Percentiles rank a stretch among this genome's conserved stretches.
phyloP scores from a whole-genome alignment of 495 filamentous ascomycete genomes.

The Clohesyomyces aquaticus region DNA sequence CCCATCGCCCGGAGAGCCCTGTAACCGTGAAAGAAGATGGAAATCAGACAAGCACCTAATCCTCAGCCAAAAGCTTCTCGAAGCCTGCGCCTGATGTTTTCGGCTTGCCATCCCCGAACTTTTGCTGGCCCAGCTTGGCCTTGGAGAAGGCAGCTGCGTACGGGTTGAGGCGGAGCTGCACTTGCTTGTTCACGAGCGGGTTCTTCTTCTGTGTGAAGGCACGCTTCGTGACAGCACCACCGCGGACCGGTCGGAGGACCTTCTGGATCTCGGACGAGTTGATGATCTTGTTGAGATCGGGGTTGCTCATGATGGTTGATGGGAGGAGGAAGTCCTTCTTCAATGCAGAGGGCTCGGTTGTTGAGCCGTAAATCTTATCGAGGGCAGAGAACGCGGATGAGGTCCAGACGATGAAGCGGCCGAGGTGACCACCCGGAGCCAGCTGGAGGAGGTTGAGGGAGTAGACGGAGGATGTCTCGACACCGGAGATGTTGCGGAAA shows the following conservation, averaged over 20 bases:
- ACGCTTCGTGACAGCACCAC: conserved; percentile 88
- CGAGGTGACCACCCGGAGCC: conserved; percentile 96
- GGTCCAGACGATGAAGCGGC: conserved; percentile 98
- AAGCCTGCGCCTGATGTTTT: conserved; percentile 55
- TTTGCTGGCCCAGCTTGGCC: conserved; percentile 73
- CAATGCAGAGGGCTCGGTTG: conserved; percentile 76
- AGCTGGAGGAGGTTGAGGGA: conserved; percentile 98
- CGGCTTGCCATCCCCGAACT: conserved; percentile 60
- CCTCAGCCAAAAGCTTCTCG: conserved; percentile 58
- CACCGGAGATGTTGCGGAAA: conserved; percentile 98
- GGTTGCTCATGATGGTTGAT: conserved; percentile 81
- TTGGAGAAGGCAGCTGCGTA: conserved; percentile 87
- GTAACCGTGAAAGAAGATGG: conserved; percentile 18
- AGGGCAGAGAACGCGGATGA: conserved; percentile 94
- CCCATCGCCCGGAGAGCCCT: conserved; percentile 5
- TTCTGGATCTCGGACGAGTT: conserved; percentile 98
- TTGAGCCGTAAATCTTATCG: conserved; percentile 92
- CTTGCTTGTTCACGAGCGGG: conserved; percentile 96
- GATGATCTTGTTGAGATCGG: conserved; percentile 94
- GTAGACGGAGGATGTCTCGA: conserved; percentile 94
- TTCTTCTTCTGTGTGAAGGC: conserved; percentile 97
- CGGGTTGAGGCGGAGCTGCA: conserved; percentile 94
- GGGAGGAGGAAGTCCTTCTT: conserved; percentile 99
- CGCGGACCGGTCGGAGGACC: conserved; percentile 86
- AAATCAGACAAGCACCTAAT: conserved; percentile 46